A percentile compares a stretch with the other conserved stretches of the same genome.
phyloP scores from a whole-genome alignment of 495 filamentous ascomycete species.

The Neurospora sp. region DNA sequence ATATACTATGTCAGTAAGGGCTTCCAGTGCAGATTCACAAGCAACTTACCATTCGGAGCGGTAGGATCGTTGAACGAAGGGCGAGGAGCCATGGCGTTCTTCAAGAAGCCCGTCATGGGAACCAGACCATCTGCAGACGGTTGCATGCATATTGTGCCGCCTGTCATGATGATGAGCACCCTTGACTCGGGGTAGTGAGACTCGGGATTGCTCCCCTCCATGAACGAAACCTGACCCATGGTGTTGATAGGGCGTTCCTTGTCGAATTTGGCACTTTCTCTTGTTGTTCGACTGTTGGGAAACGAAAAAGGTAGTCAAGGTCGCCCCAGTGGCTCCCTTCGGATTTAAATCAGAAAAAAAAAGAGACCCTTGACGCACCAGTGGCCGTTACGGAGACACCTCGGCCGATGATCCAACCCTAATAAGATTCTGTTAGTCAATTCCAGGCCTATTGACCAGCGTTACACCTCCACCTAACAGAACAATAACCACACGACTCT shows the following conservation, averaged over 20 bases:
- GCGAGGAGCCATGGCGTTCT: slow-evolving; percentile 70
- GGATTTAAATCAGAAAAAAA: neutral
- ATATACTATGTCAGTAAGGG: slow-evolving; percentile 2
- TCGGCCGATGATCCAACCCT: neutral
- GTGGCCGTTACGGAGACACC: neutral
- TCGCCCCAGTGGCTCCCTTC: neutral
- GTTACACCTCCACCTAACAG: neutral
- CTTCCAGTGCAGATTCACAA: neutral
- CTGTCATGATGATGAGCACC: slow-evolving; percentile 86
- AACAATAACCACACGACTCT: neutral
- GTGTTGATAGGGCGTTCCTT: neutral
- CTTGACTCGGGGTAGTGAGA: slow-evolving; percentile 55
- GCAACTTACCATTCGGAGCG: slow-evolving; percentile 11
- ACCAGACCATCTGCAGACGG: slow-evolving; percentile 54
- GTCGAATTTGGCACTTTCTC: neutral
- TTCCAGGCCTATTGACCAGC: neutral
- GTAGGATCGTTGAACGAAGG: slow-evolving; percentile 87
- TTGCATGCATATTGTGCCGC: slow-evolving; percentile 95
- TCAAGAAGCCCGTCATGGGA: slow-evolving; percentile 71
- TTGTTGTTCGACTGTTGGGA: neutral
- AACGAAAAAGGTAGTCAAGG: neutral
- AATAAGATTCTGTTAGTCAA: neutral
- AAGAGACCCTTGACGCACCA: neutral
- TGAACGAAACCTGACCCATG: slow-evolving; percentile 16
- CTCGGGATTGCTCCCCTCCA: slow-evolving; percentile 17